Conservation (phyloP, 805 yeast species). For the Candida silvicultrix region DNA sequence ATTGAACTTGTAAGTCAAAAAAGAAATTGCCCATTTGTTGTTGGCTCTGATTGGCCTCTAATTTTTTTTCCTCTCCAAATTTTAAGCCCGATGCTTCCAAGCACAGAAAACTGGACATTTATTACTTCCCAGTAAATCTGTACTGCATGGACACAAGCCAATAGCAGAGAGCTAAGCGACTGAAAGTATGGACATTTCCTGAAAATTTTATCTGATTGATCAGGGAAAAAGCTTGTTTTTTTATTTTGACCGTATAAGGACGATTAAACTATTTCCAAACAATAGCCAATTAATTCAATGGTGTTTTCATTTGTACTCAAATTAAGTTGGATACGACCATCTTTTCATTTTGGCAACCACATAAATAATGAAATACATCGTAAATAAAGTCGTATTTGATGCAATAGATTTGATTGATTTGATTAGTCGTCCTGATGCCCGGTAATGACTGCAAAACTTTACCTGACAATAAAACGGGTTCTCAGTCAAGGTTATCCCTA, state of each 20-base stretch:
- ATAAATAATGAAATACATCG: neutral
- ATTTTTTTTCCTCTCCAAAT: neutral
- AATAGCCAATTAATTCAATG: neutral
- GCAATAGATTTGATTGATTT: neutral
- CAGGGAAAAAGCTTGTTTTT: neutral
- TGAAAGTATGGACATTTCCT: neutral
- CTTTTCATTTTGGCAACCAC: neutral
- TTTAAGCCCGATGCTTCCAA: neutral
- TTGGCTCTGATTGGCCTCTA: neutral
- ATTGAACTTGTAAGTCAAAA: too few species aligned
- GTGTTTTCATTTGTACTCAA: too few species aligned
- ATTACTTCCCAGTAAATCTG: neutral
- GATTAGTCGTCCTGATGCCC: too few species aligned
- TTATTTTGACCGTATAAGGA: neutral
- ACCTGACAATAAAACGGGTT: too few species aligned
- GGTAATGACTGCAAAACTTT: too few species aligned
- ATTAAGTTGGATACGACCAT: neutral
- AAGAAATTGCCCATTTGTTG: too few species aligned
- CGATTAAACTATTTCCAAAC: neutral
- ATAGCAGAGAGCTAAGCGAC: neutral
- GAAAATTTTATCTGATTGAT: neutral
- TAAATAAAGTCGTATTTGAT: neutral
- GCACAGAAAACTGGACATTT: too few species aligned
- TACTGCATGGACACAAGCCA: neutral
- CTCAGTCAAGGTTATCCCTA: too few species aligned